Conservation (phyloP, 257 asterid species). For the Salvia miltiorrhiza region DNA sequence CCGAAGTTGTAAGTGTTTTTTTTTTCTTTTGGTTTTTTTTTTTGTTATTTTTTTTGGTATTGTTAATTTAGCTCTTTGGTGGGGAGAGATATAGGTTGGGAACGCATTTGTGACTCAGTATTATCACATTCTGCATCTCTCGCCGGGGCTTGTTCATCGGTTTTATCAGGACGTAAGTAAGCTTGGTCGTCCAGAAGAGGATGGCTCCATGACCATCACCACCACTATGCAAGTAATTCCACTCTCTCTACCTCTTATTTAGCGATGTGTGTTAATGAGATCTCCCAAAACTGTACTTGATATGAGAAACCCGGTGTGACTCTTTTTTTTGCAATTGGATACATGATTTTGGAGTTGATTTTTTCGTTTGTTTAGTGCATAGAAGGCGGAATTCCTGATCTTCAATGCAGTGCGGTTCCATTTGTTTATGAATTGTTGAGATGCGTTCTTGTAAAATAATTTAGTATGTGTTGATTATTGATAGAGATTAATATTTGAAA, state of each 20-base stretch:
- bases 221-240: slow-evolving; percentile 75
- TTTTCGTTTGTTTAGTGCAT: too few relatives aligned
- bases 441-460: neutral
- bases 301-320: neutral
- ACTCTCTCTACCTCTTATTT: neutral
- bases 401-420: neutral
- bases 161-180: slow-evolving; percentile 88
- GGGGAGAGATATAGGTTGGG: slow-evolving; percentile 62
- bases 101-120: slow-evolving; percentile 94
- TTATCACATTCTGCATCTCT: slow-evolving; percentile 74
- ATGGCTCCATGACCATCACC: slow-evolving; percentile 80
- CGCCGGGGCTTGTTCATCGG: slow-evolving; percentile 69
- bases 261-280: neutral
- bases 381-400: too few relatives aligned
- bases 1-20: slow-evolving; percentile 63
- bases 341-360: neutral
- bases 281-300: neutral
- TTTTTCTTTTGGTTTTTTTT: neutral
- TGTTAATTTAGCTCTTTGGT: neutral
- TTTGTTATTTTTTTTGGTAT: neutral
- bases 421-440: neutral
- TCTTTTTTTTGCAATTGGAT: neutral
- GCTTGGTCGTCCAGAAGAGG: slow-evolving; percentile 86
- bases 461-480: neutral
- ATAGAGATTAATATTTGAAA: neutral